A percentile compares a stretch with the other conserved stretches of the same genome.
Evolutionary conservation across 768 basidiomycete species (phyloP).

Genomic region (Tremella yokohamensis): DNA sequence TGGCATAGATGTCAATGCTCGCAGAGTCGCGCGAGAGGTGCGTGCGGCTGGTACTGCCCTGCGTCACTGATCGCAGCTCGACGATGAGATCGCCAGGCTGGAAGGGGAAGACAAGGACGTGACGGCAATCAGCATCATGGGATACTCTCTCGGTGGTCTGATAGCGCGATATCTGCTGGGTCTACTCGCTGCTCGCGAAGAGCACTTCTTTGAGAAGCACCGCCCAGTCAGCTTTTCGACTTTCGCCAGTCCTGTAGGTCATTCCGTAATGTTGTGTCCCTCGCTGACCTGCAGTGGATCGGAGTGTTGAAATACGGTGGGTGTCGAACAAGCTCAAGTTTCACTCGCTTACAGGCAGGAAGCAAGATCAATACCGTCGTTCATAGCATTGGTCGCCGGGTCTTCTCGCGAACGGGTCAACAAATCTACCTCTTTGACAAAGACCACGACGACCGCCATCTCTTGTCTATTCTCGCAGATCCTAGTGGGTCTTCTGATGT

Average conservation of each 20-base stretch:
- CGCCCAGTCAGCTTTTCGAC: constrained; percentile 44
- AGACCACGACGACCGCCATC: constrained; percentile 33
- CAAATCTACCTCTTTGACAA: constrained; percentile 45
- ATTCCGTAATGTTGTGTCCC: neutral
- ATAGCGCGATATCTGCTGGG: constrained; percentile 45
- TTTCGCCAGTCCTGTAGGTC: constrained; percentile 42
- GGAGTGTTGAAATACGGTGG: constrained; percentile 40
- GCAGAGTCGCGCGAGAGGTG: constrained; percentile 35
- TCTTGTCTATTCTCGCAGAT: constrained; percentile 48
- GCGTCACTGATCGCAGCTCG: constrained; percentile 16
- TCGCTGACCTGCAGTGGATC: constrained; percentile 24
- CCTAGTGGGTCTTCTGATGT: constrained; percentile 24
- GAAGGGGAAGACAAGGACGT: constrained; percentile 29
- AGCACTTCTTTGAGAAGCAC: constrained; percentile 36
- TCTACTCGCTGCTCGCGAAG: constrained; percentile 31
- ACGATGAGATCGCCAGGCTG: constrained; percentile 35
- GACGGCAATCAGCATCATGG: constrained; percentile 29
- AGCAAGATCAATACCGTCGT: constrained; percentile 30
- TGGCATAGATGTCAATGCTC: constrained; percentile 47
- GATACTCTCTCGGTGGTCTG: constrained; percentile 46
- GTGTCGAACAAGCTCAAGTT: constrained; percentile 9
- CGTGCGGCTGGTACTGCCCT: neutral
- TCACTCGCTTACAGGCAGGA: constrained; percentile 16
- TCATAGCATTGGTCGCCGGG: constrained; percentile 27
- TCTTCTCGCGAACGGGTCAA: constrained; percentile 41